Evolutionary conservation across 345 rosid species (phyloP).

Genomic region (Murraya paniculata): DNA sequence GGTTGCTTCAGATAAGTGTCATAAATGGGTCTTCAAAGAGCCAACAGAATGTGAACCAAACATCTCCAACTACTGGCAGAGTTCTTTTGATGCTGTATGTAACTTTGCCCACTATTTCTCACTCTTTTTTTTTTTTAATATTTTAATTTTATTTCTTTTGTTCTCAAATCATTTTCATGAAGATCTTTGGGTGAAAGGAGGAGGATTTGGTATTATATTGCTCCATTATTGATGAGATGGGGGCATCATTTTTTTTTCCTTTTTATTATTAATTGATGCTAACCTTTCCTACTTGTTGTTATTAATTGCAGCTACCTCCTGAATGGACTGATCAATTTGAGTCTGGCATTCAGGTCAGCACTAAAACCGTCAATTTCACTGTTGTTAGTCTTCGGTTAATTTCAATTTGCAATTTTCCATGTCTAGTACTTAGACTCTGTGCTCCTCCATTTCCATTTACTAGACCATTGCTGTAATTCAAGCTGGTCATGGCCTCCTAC

Average conservation of each 20-base stretch:
- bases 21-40: constrained; percentile 99
- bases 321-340: constrained; percentile 99
- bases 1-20: constrained; percentile 97
- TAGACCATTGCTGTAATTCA: constrained; percentile 99
- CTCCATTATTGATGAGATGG: constrained; percentile 25
- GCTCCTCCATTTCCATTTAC: constrained; percentile 10
- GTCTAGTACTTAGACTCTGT: constrained; percentile 14
- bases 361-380: not conserved
- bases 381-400: not conserved
- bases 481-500: constrained; percentile 98
- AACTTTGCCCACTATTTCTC: not conserved
- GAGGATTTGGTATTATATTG: constrained; percentile 4
- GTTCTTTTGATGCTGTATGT: constrained; percentile 98
- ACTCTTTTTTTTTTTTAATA: too few relatives aligned
- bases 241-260: constrained; percentile 7
- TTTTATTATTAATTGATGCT: constrained; percentile 21
- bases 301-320: constrained; percentile 80
- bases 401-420: not conserved
- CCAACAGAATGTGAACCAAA: constrained; percentile 95
- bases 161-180: not conserved
- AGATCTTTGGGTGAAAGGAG: not conserved
- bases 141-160: not conserved
- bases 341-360: constrained; percentile 93
- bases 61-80: constrained; percentile 96
- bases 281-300: constrained; percentile 21